Percentiles rank a stretch among this genome's conserved stretches.
Conservation (phyloP, 2,329 filamentous ascomycete genomes). For the Scedosporium minutisporum region DNA sequence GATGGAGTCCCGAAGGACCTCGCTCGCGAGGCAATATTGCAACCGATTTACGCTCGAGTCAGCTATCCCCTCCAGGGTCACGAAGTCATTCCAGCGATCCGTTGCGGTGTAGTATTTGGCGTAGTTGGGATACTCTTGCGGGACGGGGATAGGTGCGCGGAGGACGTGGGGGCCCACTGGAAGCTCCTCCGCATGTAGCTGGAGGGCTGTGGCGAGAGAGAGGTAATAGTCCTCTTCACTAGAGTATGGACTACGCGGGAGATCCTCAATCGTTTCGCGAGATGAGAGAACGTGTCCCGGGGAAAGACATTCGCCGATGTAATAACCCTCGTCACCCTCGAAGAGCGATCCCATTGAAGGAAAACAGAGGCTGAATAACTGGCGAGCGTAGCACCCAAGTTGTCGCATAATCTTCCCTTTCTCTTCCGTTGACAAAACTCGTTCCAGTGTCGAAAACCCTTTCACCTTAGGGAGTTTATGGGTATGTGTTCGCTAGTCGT, state of each 20-base stretch:
- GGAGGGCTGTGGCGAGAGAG: constrained; percentile 10
- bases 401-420: constrained; percentile 18
- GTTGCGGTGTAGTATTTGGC: constrained; percentile 10
- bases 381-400: constrained; percentile 15
- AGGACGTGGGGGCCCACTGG: constrained; percentile 11
- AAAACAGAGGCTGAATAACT: constrained; percentile 18
- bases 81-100: constrained; percentile 13
- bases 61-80: constrained; percentile 6
- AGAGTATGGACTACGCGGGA: constrained; percentile 10
- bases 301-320: constrained; percentile 11
- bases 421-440: constrained; percentile 9
- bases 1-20: constrained; percentile 10
- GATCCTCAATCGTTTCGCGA: constrained; percentile 8
- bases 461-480: constrained; percentile 7
- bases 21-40: constrained; percentile 11
- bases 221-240: constrained; percentile 10
- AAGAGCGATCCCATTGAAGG: constrained; percentile 19
- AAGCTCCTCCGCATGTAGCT: constrained; percentile 12
- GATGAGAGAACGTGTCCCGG: constrained; percentile 9
- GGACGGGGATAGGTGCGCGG: constrained; percentile 10
- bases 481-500: constrained; percentile 13
- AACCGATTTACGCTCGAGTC: constrained; percentile 12
- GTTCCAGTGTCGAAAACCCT: constrained; percentile 6
- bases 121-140: constrained; percentile 10
- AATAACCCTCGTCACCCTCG: constrained; percentile 13